phyloP scores from a whole-genome alignment of 352 stramenopile species.

The Sclerospora graminicola region DNA sequence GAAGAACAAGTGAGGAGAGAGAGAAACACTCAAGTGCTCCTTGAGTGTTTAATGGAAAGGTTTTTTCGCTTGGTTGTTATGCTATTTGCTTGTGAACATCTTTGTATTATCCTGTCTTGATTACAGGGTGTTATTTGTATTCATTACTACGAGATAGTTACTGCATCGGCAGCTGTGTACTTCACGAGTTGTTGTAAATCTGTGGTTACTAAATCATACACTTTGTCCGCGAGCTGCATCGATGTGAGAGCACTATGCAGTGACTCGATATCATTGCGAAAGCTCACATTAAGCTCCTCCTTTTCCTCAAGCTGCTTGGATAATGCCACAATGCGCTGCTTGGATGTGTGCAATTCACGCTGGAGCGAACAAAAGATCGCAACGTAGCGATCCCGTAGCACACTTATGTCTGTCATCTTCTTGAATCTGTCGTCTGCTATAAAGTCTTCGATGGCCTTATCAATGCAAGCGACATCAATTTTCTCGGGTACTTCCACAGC shows the following conservation, averaged over 20 bases:
- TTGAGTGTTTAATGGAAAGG: no score
- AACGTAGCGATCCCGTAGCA: constrained; percentile 43
- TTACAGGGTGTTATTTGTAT: constrained; percentile 1
- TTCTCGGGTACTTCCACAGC: constrained; percentile 11
- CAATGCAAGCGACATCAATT: constrained; percentile 26
- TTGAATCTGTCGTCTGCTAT: constrained; percentile 10
- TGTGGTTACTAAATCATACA: constrained; percentile 41
- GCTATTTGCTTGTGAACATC: background rate
- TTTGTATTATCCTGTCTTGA: constrained; percentile 9
- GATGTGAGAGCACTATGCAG: constrained; percentile 53
- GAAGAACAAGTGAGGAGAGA: constrained; percentile 38
- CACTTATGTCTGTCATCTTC: constrained; percentile 19
- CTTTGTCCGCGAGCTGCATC: constrained; percentile 49
- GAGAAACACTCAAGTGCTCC: background rate
- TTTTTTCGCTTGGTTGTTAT: no score
- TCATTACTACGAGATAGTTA: constrained; percentile 1
- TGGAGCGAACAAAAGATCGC: constrained; percentile 61
- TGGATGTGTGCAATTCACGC: constrained; percentile 43
- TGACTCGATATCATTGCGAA: constrained; percentile 53
- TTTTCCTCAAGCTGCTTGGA: constrained; percentile 47
- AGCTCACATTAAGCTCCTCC: constrained; percentile 41
- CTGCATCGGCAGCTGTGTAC: constrained; percentile 6
- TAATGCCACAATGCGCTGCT: constrained; percentile 38
- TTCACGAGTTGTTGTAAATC: constrained; percentile 41
- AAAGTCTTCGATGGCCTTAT: constrained; percentile 46